Evolutionary conservation across 2,329 filamentous ascomycete genomes (phyloP), one percentile per base, ranked within the genome.

Genomic region (Beauveria sp.): DNA sequence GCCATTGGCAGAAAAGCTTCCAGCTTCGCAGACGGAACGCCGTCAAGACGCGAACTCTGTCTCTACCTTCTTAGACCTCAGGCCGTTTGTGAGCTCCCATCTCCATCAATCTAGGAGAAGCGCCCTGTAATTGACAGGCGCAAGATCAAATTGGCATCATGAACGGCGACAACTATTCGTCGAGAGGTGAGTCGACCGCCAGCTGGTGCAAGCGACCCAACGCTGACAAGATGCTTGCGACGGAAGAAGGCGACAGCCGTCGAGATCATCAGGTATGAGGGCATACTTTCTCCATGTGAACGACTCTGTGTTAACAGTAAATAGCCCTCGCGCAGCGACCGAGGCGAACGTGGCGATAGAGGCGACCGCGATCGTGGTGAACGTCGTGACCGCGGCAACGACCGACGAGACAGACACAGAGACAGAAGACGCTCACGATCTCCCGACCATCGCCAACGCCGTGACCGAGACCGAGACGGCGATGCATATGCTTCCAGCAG

Each of bases 401-500:
- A 53, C 68, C 55, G 63, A 67, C 51, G 70, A 60, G 66, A 74
- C 59, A 71, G 77, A 62, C 75, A 77, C 52, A 72, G 76, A 66
- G 72, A 76, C 65, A 74, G 83, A 66, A 85, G 92, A 76, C 89
- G 93, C 66, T 96, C 93, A 64, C 87, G 93, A 72, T 98, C 93
- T 20, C 93, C 93, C 62, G 87, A 89, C 69, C 86, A 90, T 71
- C 82, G 77, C 63, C 79, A 85, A 66, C 83, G 87, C 62, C 86
- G 90, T 67, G 89, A 95, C 57, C 85, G 83, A 73, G 83, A 85
- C 62, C 90, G 93, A 74, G 92, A 97, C 75, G 90, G 93, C 74
- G 92, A 97, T 75, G 87, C 90, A 61, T 98, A 98, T 77, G 96
- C 93, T 22, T 92, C 90, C 6, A 96, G 92, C 75, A 89, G 93